Evolutionary conservation across 225 moss, liverwort and hornwort genomes (phyloP).

Genomic region (Ulota crispa): DNA sequence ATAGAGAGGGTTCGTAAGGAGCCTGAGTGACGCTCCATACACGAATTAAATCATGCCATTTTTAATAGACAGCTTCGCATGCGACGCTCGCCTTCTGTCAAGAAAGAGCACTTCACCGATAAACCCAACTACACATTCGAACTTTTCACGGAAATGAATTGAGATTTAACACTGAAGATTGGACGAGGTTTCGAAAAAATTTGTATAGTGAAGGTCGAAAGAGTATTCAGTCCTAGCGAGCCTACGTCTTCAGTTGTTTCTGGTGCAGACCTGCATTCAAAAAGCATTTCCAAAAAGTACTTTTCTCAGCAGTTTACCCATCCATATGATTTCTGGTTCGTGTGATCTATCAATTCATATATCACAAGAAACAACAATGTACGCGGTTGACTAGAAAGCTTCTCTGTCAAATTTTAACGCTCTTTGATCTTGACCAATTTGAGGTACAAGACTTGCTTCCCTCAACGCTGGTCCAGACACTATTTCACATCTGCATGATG

Average conservation of each 20-base stretch:
- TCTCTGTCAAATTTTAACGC: not conserved
- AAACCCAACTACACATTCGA: not conserved
- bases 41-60: not conserved
- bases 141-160: not conserved
- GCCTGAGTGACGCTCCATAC: not conserved
- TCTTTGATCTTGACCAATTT: no score
- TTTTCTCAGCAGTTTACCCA: not conserved
- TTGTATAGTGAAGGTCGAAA: not conserved
- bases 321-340: not conserved
- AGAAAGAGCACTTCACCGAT: not conserved
- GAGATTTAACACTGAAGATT: not conserved
- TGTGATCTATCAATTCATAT: not conserved
- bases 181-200: not conserved
- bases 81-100: conserved; percentile 3
- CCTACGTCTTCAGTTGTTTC: no score
- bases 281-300: not conserved
- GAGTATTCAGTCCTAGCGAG: not conserved
- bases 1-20: not conserved
- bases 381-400: not conserved
- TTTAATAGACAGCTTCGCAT: not conserved
- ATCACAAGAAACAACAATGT: not conserved
- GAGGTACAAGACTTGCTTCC: no score
- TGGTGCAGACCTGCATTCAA: not conserved
- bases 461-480: not conserved
- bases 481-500: not conserved